A percentile compares a stretch with the other conserved stretches of the same genome.
Evolutionary conservation across 768 basidiomycete species (phyloP).

Genomic region (Galerina sulciceps): DNA sequence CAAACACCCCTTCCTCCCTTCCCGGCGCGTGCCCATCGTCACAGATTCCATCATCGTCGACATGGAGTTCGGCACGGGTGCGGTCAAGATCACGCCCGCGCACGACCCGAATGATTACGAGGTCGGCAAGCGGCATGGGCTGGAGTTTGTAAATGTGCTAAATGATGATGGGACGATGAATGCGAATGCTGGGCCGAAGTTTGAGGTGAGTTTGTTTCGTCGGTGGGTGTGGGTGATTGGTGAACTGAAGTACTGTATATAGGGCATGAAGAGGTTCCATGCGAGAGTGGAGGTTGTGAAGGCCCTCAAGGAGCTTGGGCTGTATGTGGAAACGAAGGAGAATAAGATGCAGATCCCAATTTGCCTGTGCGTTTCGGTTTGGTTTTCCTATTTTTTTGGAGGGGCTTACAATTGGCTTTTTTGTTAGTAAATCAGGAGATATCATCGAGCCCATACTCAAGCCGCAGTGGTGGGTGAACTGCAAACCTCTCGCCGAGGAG

Average conservation of each 20-base stretch:
- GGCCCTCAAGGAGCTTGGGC: constrained; percentile 78
- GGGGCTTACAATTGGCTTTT: not conserved
- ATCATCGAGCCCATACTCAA: constrained; percentile 94
- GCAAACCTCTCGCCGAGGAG: constrained; percentile 88
- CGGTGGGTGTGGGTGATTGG: not conserved
- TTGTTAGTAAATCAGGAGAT: constrained; percentile 88
- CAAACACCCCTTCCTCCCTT: constrained; percentile 81
- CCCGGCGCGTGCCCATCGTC: constrained; percentile 86
- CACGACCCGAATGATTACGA: constrained; percentile 98
- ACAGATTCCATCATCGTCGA: constrained; percentile 88
- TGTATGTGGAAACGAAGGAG: constrained; percentile 91
- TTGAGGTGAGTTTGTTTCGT: constrained; percentile 33
- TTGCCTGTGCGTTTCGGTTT: constrained; percentile 63
- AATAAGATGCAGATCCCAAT: constrained; percentile 98
- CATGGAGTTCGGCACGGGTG: constrained; percentile 96
- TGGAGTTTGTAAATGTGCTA: constrained; percentile 92
- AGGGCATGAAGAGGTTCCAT: constrained; percentile 99
- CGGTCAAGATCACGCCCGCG: constrained; percentile 98
- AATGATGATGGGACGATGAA: constrained; percentile 98
- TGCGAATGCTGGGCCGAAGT: constrained; percentile 80
- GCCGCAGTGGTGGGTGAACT: constrained; percentile 99
- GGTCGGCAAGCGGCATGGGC: constrained; percentile 83
- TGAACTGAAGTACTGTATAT: not conserved
- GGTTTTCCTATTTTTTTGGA: not conserved
- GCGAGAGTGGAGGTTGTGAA: constrained; percentile 84